Percentiles rank a stretch among this genome's conserved stretches.
phyloP scores from a whole-genome alignment of 257 asterid genomes.

The Osmanthus fragrans region DNA sequence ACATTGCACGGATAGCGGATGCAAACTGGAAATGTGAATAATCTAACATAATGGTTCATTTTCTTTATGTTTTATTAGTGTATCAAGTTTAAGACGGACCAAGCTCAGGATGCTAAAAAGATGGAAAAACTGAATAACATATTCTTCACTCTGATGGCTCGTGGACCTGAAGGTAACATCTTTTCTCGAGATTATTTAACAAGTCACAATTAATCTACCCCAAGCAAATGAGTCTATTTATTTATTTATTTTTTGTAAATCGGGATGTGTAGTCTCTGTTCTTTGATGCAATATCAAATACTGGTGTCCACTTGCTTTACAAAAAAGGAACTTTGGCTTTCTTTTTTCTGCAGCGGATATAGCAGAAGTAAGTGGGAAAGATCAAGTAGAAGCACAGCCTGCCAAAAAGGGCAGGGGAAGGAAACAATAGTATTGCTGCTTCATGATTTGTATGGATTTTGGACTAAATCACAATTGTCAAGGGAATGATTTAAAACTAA shows the following conservation, averaged over 20 bases:
- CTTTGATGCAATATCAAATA: background rate
- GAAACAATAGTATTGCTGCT: constrained; percentile 47
- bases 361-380: constrained; percentile 71
- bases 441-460: constrained; percentile 11
- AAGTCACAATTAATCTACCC: constrained; percentile 1
- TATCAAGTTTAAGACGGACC: constrained; percentile 87
- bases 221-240: background rate
- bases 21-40: background rate
- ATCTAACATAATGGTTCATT: constrained; percentile 18
- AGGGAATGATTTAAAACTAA: background rate
- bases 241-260: background rate
- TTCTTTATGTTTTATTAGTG: constrained; percentile 43
- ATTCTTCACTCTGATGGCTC: constrained; percentile 83
- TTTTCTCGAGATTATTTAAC: constrained; percentile 15
- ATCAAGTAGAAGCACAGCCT: constrained; percentile 59
- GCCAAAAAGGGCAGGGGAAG: constrained; percentile 78
- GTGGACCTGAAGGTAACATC: constrained; percentile 78
- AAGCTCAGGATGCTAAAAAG: constrained; percentile 85
- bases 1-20: background rate
- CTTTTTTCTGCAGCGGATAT: constrained; percentile 47
- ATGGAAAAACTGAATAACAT: constrained; percentile 82
- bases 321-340: constrained; percentile 14
- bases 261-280: background rate
- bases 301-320: background rate
- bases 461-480: constrained; percentile 6